Conservation (phyloP, 345 rosid genomes). For the Pugionium cornutum region DNA sequence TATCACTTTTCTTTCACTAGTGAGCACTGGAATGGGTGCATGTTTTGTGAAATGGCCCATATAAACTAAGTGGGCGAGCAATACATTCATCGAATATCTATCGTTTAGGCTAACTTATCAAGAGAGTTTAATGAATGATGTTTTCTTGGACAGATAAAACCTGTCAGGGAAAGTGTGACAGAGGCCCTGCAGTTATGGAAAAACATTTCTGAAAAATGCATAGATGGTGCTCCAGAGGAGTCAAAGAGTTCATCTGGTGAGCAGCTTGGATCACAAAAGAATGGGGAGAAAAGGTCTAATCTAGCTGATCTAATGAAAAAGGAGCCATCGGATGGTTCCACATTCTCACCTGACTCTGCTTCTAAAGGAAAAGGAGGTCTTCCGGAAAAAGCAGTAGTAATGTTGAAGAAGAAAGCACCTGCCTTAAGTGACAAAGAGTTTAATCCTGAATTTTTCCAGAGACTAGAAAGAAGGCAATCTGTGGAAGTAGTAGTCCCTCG, state of each 20-base stretch:
- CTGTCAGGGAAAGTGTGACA: constrained; percentile 89
- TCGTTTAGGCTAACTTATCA: constrained; percentile 13
- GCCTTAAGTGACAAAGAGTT: constrained; percentile 77
- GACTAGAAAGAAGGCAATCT: constrained; percentile 73
- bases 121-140: constrained; percentile 26
- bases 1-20: constrained; percentile 3
- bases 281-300: constrained; percentile 48
- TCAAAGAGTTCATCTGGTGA: constrained; percentile 65
- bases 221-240: constrained; percentile 62
- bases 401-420: constrained; percentile 90
- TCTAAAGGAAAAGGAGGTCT: constrained; percentile 68
- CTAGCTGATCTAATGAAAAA: constrained; percentile 46
- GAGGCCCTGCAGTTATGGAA: constrained; percentile 96
- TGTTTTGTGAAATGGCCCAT: constrained; percentile 12
- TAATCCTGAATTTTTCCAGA: constrained; percentile 96
- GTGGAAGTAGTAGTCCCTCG: constrained; percentile 96
- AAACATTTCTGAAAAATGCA: constrained; percentile 73
- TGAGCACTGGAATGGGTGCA: constrained; percentile 3
- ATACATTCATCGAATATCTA: constrained; percentile 10
- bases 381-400: constrained; percentile 71
- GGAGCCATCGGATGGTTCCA: constrained; percentile 54
- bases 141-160: constrained; percentile 69
- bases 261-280: constrained; percentile 49
- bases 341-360: constrained; percentile 54
- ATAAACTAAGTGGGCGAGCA: background rate